These are phyloP conservation scores for Verticillium zaregamsianum DNA, from an alignment of 2,329 filamentous ascomycete species.

Conservation along the genomic window DNA sequence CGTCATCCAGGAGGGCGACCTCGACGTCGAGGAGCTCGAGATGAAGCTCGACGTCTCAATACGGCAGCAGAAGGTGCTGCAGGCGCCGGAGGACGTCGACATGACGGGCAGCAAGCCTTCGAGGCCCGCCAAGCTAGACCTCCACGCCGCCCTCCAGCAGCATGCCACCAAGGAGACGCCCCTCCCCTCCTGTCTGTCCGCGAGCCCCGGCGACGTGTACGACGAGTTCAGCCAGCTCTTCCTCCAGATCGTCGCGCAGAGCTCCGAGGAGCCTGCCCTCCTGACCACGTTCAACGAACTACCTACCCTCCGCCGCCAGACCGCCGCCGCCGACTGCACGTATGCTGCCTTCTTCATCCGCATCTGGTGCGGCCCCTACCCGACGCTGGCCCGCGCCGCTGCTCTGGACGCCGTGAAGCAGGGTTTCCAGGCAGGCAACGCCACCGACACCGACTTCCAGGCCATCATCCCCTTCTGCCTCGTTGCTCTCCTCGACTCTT, in stretches of 20 bases:
- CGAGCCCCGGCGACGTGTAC: constrained; percentile 48
- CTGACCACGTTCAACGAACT: constrained; percentile 49
- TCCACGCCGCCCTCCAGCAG: constrained; percentile 34
- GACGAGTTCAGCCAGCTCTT: constrained; percentile 56
- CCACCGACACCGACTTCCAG: constrained; percentile 63
- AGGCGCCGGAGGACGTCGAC: constrained; percentile 45
- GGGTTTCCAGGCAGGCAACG: constrained; percentile 47
- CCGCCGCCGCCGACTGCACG: constrained; percentile 56
- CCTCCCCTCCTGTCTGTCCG: constrained; percentile 48
- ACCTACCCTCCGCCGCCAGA: constrained; percentile 48
- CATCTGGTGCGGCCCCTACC: constrained; percentile 69
- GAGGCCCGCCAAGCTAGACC: constrained; percentile 25
- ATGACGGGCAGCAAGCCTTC: constrained; percentile 37
- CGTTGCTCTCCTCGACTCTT: constrained; percentile 68
- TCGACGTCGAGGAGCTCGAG: constrained; percentile 73
- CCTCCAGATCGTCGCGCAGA: constrained; percentile 45
- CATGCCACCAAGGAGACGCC: constrained; percentile 29
- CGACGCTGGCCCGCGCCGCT: constrained; percentile 62
- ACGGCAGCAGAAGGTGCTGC: constrained; percentile 47
- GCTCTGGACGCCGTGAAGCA: constrained; percentile 64
- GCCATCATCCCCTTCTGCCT: constrained; percentile 78
- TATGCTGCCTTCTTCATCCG: constrained; percentile 74
- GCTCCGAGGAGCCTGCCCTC: constrained; percentile 31
- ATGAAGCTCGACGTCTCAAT: constrained; percentile 69
- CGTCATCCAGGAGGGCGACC: constrained; percentile 61